Evolutionary conservation across 2,329 filamentous ascomycete species (phyloP), one percentile per base, ranked within the genome.

Genomic region (Xylariaceae sp.): DNA sequence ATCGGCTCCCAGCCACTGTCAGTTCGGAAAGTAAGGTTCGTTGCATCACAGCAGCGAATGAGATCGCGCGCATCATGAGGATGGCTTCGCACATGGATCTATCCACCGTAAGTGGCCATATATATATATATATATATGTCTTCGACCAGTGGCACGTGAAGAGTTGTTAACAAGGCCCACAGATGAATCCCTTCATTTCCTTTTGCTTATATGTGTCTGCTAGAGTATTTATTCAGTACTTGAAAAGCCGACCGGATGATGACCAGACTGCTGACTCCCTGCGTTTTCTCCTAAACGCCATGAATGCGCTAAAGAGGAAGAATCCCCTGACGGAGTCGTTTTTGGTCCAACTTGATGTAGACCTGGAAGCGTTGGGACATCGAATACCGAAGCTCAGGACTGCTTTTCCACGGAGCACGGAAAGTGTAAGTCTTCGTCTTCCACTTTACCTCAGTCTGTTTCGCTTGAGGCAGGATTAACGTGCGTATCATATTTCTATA

Each of bases 181-280:
- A 96, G 90, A 89, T 96, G 83, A 96, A 96, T 62, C 90, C 92
- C 0, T 97, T 96, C 69, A 87, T 95, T 64, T 91, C 90, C 0
- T 97, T 97, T 71, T 96, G 91, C 67, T 80, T 99, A 43, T 97
- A 96, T 65, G 91, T 97, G n/a, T 88, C 92, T 8, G 89, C 92
- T 27, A 83, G 94, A 50, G 92, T 97, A 0, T 97, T 97, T 67
- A 87, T 97, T 6, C 92, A 97, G 69, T 96, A 95, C 66, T 78
- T 97, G n/a, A 96, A 95, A 71, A 94, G 88, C 54, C 81, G 87
- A n/a, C 90, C 91, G 0, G 86, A 92, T 32, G 92, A 97, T 70
- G 83, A 79, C 66, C 88, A 84, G 70, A 88, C 83, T 61, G 83
- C 78, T 19, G 87, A 92, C 53, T 91, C 91, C 0, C 74, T 97